Base-by-base conservation (phyloP, 1,284 basidiomycete species). In the Agaricales sp. region DNA sequence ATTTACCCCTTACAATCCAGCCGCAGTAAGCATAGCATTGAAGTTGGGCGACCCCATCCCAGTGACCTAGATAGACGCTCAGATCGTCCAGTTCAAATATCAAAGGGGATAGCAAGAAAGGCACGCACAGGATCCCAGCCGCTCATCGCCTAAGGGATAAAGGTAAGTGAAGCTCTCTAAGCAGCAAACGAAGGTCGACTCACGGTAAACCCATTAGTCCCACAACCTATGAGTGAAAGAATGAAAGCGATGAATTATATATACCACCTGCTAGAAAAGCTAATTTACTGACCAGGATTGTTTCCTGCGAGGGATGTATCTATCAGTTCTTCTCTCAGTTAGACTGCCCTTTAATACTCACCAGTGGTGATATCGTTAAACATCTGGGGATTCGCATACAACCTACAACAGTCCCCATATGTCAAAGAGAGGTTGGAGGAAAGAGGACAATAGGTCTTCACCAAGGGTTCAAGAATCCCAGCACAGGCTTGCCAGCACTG, bases 401-500 rank as follows among this genome's bases (percentile, higher is more conserved):
- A 58, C 52, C 8, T 55, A 54, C 53, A 58, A 59, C 20, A 72
- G 62, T n/a, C n/a, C n/a, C n/a, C n/a, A n/a, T n/a, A n/a, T n/a
- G n/a, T n/a, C n/a, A n/a, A n/a, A 30, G 26, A 14, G 14, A 6
- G 26, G 6, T 30, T 30, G 14, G 14, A 6, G 26, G 26, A 30
- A 30, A 6, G 6, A 30, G 14, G 26, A 14, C 26, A 30, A 30
- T 30, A 30, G 26, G 26, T 30, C 6, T 6, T 30, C 26, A 30
- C 26, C 26, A 30, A 3, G 73, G 73, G 59, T 74, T 74, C 21
- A 74, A 48, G 63, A 69, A 75, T 4, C 73, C 73, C 3, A 74
- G 16, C 61, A 62, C 52, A 4, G 59, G 55, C 53, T 72, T 70
- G 14, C 74, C 72, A 13, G 58, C 50, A 1, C 63, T 55, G 38